Percentiles rank a stretch among this genome's conserved stretches.
phyloP scores from a whole-genome alignment of 768 basidiomycete species.

The Cystofilobasidium capitatum region DNA sequence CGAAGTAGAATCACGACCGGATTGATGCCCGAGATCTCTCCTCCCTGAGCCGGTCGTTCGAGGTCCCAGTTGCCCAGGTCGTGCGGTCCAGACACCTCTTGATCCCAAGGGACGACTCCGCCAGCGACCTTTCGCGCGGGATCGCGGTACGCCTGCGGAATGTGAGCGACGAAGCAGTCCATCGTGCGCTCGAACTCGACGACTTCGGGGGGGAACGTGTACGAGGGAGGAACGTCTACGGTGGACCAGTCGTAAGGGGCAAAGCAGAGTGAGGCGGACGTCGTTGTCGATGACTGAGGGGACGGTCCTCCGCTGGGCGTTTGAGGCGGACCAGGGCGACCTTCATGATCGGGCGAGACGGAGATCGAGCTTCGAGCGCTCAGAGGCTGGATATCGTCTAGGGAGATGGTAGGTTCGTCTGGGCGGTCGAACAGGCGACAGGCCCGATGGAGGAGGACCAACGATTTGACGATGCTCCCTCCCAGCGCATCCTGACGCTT shows the following conservation, averaged over 20 bases:
- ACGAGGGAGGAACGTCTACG: no score
- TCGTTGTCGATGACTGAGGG: no score
- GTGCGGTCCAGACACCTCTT: not conserved
- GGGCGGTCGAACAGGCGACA: not conserved
- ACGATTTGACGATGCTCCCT: not conserved
- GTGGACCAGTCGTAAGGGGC: no score
- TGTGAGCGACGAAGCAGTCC: not conserved
- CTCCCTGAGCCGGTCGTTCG: not conserved
- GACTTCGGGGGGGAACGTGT: no score
- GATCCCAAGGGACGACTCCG: not conserved
- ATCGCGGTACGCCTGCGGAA: not conserved
- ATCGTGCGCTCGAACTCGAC: not conserved
- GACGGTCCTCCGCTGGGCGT: no score
- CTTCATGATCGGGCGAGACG: no score
- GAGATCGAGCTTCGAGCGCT: no score
- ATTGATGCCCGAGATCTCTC: not conserved
- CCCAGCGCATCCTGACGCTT: not conserved
- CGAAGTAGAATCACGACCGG: not conserved
- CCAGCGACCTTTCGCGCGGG: not conserved
- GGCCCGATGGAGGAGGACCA: not conserved
- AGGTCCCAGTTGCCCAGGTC: conserved; percentile 3
- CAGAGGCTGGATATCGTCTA: not conserved
- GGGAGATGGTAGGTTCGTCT: not conserved
- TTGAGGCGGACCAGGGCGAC: no score
- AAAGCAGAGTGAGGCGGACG: no score